phyloP scores from a whole-genome alignment of 495 filamentous ascomycete species.

The Aspergillus funiculosus region DNA sequence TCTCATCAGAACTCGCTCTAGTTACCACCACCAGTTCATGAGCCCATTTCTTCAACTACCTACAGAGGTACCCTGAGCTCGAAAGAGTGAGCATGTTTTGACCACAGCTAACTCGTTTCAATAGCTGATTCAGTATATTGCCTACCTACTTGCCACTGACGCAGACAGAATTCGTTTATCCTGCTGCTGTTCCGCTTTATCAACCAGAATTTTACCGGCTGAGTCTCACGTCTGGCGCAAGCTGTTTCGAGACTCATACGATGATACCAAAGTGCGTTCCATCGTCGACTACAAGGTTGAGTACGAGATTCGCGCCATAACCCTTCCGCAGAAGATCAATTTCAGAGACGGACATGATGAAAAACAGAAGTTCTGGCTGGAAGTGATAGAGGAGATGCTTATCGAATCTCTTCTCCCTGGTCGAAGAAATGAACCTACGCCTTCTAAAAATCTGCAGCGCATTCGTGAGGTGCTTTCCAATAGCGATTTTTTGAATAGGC shows the following conservation, averaged over 20 bases:
- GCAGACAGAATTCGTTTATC: conserved; percentile 29
- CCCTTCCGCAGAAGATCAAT: conserved; percentile 19
- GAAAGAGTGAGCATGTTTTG: background rate
- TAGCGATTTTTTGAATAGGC: conserved; percentile 24
- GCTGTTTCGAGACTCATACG: conserved; percentile 33
- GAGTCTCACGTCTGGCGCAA: conserved; percentile 31
- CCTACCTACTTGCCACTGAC: conserved; percentile 29
- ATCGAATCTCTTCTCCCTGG: conserved; percentile 16
- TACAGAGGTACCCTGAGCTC: background rate
- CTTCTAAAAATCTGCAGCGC: conserved; percentile 23
- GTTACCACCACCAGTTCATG: too few species aligned
- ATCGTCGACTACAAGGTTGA: conserved; percentile 25
- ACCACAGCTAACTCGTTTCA: background rate
- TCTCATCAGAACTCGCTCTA: too few species aligned
- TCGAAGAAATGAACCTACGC: background rate
- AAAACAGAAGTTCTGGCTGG: conserved; percentile 26
- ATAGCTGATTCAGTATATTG: conserved; percentile 32
- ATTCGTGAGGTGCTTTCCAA: conserved; percentile 17
- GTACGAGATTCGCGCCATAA: conserved; percentile 30
- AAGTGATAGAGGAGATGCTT: conserved; percentile 28
- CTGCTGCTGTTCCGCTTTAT: conserved; percentile 22
- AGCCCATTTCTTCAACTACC: background rate
- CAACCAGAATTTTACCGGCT: conserved; percentile 13
- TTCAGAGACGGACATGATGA: conserved; percentile 19
- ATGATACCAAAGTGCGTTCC: conserved; percentile 17